Evolutionary conservation across 2,329 filamentous ascomycete genomes (phyloP), one percentile per base, ranked within the genome.

Genomic region (Talaromyces atroroseus): DNA sequence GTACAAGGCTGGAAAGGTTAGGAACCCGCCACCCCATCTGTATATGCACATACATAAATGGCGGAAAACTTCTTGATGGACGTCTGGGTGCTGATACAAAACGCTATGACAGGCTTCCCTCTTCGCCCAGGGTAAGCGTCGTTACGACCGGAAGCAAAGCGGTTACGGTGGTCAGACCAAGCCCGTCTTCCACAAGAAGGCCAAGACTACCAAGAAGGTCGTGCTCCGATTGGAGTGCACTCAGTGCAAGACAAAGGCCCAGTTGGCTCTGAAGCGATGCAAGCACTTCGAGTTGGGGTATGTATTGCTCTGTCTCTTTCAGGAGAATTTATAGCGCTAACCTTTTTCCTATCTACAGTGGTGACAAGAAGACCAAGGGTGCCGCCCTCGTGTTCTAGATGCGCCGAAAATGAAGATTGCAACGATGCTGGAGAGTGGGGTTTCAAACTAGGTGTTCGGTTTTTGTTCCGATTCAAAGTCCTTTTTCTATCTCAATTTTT

Each of bases 341-440:
- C 71, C 50, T 57, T 59, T 61, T 64, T 60, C 63, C 60, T 52
- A 62, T 60, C 57, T 67, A 71, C 70, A 95, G 94, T 87, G 94
- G 94, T 86, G 94, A 99, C 88, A 99, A 99, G 92, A 99, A 99
- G 90, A 99, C 94, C 73, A 99, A 99, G 91, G 94, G 94, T 88
- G 94, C 94, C 73, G 94, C 94, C 80, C 87, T 99, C 75, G 94
- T 99, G 74, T 99, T 99, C 86, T 99, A 96, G 87, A 81, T 83
- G 57, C 40, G n/a, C 21, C 40, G 48, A 44, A 52, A 51, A 48
- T 38, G 50, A 49, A 36, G 24, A 47, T 21, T 51, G 51, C 56
- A 54, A 45, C 26, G 53, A 49, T 45, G 50, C 38, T 50, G 46
- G 49, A 36, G 50, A 24, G 45, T 46, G 47, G 54, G 38, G 47